phyloP scores from a whole-genome alignment of 345 rosid species.

The Populus pruinosa region DNA sequence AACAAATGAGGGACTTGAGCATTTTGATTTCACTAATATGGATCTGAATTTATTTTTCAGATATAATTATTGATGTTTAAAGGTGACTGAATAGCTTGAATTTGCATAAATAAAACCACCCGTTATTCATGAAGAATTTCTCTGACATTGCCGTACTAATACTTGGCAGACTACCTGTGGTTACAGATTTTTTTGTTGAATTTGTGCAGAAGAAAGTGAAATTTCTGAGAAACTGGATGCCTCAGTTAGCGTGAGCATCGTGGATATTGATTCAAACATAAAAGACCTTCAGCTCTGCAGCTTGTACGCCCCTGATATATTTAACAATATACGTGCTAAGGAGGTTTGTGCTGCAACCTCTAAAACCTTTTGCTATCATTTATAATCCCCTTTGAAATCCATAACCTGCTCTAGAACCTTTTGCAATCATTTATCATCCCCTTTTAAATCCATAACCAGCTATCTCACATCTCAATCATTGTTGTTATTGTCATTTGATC shows the following conservation, averaged over 20 bases:
- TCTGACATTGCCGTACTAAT: slow-evolving; percentile 7
- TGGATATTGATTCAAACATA: slow-evolving; percentile 67
- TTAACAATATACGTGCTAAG: slow-evolving; percentile 45
- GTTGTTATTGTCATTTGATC: background rate
- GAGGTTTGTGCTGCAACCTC: slow-evolving; percentile 56
- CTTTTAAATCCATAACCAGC: background rate
- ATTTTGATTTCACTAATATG: background rate
- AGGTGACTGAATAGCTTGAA: background rate
- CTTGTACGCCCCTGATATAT: slow-evolving; percentile 73
- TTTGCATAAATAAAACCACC: background rate
- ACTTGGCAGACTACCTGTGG: background rate
- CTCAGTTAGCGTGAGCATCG: slow-evolving; percentile 33
- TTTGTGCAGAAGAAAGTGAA: slow-evolving; percentile 48
- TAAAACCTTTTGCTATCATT: background rate
- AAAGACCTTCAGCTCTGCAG: slow-evolving; percentile 73
- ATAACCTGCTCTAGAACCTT: background rate
- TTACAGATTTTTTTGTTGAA: slow-evolving; percentile 16
- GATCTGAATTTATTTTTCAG: slow-evolving; percentile 3
- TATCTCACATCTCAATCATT: slow-evolving; percentile 5
- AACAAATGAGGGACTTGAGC: background rate
- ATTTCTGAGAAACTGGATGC: slow-evolving; percentile 26
- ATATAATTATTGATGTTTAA: background rate
- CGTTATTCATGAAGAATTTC: background rate
- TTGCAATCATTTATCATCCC: background rate
- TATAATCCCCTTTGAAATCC: background rate